phyloP scores from a whole-genome alignment of 2,329 filamentous ascomycete species.

The Tothia fuscella region DNA sequence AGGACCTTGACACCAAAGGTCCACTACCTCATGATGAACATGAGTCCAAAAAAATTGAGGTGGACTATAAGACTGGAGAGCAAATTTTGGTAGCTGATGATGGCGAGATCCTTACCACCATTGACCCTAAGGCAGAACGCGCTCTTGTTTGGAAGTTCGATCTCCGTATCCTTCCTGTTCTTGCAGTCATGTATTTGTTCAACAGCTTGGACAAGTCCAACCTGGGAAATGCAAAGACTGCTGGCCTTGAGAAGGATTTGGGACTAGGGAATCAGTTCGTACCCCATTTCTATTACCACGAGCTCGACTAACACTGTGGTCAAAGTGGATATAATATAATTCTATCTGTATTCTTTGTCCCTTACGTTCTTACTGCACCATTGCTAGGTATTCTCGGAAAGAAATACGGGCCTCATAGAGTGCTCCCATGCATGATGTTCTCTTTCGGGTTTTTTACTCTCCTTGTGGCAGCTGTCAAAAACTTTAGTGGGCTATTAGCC shows the following conservation, averaged over 20 bases:
- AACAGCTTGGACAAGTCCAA: constrained; percentile 24
- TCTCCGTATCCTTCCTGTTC: constrained; percentile 41
- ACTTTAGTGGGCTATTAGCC: constrained; percentile 55
- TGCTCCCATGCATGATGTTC: constrained; percentile 58
- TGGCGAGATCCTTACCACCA: constrained; percentile 5
- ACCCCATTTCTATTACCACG: too few relatives aligned
- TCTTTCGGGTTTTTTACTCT: constrained; percentile 55
- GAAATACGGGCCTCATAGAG: constrained; percentile 50
- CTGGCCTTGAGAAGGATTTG: constrained; percentile 34
- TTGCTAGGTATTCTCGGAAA: constrained; percentile 56
- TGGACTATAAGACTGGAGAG: background rate
- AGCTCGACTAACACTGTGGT: too few relatives aligned
- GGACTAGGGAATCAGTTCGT: constrained; percentile 47
- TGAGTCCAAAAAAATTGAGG: too few relatives aligned
- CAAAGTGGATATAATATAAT: constrained; percentile 61
- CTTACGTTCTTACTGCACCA: constrained; percentile 59
- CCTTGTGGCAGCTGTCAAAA: constrained; percentile 41
- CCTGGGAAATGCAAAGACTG: constrained; percentile 33
- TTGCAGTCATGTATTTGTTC: constrained; percentile 50
- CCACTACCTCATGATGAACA: too few relatives aligned
- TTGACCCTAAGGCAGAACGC: constrained; percentile 17
- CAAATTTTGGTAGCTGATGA: constrained; percentile 2
- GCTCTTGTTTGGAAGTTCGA: constrained; percentile 44
- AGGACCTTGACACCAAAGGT: too few relatives aligned
- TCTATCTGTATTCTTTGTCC: constrained; percentile 61